phyloP scores from a whole-genome alignment of 768 basidiomycete species.

The Boletus coccyginus region DNA sequence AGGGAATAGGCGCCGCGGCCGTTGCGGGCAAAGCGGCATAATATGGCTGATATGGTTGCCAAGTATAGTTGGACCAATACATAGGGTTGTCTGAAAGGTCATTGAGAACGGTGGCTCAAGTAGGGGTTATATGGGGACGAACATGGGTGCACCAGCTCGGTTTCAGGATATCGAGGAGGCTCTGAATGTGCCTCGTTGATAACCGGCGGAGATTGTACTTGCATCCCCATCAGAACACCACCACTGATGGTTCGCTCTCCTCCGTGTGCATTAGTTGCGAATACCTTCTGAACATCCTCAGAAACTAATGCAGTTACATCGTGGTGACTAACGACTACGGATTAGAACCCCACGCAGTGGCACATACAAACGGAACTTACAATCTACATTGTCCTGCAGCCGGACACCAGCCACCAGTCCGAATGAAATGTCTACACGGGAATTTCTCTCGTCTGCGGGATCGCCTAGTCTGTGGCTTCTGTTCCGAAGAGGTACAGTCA shows the following conservation, averaged over 20 bases:
- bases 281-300: constrained; percentile 6
- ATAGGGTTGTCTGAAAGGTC: constrained; percentile 8
- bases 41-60: constrained; percentile 25
- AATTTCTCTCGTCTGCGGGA: constrained; percentile 28
- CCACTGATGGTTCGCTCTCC: constrained; percentile 24
- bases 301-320: constrained; percentile 25
- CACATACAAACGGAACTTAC: constrained; percentile 28
- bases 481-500: constrained; percentile 16
- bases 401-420: constrained; percentile 43
- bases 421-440: constrained; percentile 41
- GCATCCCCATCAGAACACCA: constrained; percentile 21
- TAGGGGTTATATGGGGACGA: constrained; percentile 15
- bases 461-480: not conserved
- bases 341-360: not conserved
- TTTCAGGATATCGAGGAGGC: constrained; percentile 33
- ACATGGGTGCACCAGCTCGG: constrained; percentile 32
- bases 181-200: not conserved
- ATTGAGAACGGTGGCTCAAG: not conserved
- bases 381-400: constrained; percentile 40
- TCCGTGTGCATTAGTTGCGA: constrained; percentile 1
- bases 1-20: constrained; percentile 1
- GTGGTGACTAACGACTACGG: constrained; percentile 13
- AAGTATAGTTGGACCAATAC: constrained; percentile 16
- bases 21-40: constrained; percentile 26
- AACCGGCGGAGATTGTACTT: constrained; percentile 11